Evolutionary conservation across 129 eudicot genomes (phyloP), one percentile per base, ranked within the genome.

Genomic region (Daucus carota): DNA sequence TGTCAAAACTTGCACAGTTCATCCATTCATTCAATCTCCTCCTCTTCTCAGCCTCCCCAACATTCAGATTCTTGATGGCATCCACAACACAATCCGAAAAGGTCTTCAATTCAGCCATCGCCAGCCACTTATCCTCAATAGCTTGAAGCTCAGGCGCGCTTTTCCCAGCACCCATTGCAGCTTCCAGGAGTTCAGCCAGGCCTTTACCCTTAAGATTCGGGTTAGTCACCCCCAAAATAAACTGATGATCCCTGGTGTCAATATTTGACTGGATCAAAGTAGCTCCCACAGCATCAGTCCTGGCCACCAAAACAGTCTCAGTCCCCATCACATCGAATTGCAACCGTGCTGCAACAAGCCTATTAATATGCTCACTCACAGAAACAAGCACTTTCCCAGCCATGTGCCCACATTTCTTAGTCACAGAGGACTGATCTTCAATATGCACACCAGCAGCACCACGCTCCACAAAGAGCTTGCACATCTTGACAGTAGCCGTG

Each of bases 361-460:
- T 60, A 76, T 93, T 93, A 44, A 91, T 87, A 65, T 93, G 98
- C 65, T 93, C 98, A 18, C 87, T 84, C 0, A 89, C 88, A 0
- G 96, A 81, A 7, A 93, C 98, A 46, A 93, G 86, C 1, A 93
- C 98, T 73, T 93, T 93, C 0, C 98, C 98, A 0, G 96, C 98
- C 98, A 93, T 93, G 83, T 93, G 98, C 38, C 98, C 98, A 26
- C 98, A 93, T 75, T 93, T 93, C 36, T 93, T 93, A 29, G 97
- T 89, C 67, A 90, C 96, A 0, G 98, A 93, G 0, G 98, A 93
- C 78, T 93, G 98, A 65, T 93, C 98, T 86, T 93, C 98, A 1
- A 93, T 93, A 77, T 93, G 98, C 43, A 93, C 97, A 0, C 98
- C 98, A 3, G 97, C 98, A 3, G 98, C 98, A 0, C 98, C 98